phyloP scores from a whole-genome alignment of 768 basidiomycete species.

The Ramaria sp. region DNA sequence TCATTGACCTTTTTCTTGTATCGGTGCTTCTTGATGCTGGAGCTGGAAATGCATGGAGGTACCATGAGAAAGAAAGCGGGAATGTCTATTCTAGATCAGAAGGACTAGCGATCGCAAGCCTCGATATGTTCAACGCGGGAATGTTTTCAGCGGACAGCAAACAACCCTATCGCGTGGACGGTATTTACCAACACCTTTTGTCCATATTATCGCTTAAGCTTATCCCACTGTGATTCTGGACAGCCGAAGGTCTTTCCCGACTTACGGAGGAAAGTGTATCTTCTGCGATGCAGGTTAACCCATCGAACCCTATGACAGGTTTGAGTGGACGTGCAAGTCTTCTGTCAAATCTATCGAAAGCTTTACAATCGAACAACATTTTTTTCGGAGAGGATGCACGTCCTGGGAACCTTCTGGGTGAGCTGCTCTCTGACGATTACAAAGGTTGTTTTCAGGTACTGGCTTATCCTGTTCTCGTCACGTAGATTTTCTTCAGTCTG shows the following conservation, averaged over 20 bases:
- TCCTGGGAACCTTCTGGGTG: constrained; percentile 78
- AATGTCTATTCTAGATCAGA: constrained; percentile 54
- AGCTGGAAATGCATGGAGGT: constrained; percentile 77
- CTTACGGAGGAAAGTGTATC: constrained; percentile 52
- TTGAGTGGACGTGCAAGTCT: constrained; percentile 78
- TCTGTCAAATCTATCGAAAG: constrained; percentile 59
- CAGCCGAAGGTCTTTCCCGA: constrained; percentile 60
- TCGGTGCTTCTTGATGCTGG: constrained; percentile 94
- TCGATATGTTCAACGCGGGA: constrained; percentile 81
- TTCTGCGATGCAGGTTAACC: constrained; percentile 67
- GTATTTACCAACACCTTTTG: constrained; percentile 30
- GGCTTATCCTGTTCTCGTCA: background rate
- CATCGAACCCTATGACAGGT: constrained; percentile 79
- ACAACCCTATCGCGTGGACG: constrained; percentile 70
- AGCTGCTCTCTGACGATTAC: constrained; percentile 9
- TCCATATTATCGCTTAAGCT: background rate
- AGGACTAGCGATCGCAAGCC: constrained; percentile 82
- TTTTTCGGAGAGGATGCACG: constrained; percentile 68
- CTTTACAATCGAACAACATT: constrained; percentile 50
- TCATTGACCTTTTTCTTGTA: constrained; percentile 82
- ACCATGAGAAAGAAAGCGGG: constrained; percentile 47
- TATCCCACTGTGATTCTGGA: background rate
- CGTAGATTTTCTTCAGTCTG: constrained; percentile 56
- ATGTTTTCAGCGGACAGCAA: constrained; percentile 59
- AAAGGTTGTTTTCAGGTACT: background rate